A percentile compares a stretch with the other conserved stretches of the same genome.
These are phyloP conservation scores for Auricularia sp. DNA, from an alignment of 768 basidiomycete genomes.

Conservation along the genomic window DNA sequence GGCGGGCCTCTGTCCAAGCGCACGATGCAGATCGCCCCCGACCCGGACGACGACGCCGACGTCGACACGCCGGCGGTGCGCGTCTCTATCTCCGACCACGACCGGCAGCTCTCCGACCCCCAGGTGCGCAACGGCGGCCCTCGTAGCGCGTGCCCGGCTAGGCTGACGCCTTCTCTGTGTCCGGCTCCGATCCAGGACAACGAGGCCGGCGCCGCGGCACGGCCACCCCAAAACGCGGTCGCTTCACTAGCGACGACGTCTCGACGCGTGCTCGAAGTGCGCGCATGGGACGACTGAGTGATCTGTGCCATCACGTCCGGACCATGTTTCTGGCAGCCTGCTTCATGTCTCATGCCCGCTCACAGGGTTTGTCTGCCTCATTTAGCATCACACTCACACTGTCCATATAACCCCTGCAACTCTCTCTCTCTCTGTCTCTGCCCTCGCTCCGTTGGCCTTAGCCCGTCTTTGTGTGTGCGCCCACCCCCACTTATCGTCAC, in stretches of 20 bases:
- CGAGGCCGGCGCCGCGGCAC: background rate
- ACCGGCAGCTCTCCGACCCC: background rate
- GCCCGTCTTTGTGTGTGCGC: no score
- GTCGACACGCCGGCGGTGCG: background rate
- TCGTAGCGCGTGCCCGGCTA: background rate
- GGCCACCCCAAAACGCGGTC: background rate
- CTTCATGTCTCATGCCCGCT: no score
- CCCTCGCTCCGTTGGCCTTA: no score
- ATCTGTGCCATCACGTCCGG: no score
- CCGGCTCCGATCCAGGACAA: background rate
- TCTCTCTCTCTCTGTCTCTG: no score
- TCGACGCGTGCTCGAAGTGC: background rate
- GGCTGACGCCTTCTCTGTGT: background rate
- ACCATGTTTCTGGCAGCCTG: no score
- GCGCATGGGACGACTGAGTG: background rate
- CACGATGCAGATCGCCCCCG: background rate
- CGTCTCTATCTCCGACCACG: background rate
- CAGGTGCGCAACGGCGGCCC: background rate
- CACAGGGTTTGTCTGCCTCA: no score
- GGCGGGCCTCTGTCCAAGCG: background rate
- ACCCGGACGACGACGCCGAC: background rate
- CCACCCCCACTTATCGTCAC: no score
- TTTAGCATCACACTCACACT: no score
- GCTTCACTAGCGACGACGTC: background rate
- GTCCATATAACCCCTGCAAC: no score